phyloP scores from a whole-genome alignment of 2,329 filamentous ascomycete genomes.

The Leptographium procerum region DNA sequence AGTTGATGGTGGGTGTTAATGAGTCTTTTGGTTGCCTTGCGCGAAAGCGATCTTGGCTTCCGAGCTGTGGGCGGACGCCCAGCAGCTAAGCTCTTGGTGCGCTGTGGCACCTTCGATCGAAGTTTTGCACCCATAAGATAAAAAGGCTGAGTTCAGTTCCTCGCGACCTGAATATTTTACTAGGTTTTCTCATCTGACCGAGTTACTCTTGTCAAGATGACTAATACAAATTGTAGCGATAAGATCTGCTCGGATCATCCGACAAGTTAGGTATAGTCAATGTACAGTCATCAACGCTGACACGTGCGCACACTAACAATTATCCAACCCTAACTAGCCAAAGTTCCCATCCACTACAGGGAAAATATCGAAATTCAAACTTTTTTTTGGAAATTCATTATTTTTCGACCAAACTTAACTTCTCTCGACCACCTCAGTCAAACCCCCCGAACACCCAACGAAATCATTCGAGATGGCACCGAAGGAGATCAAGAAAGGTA shows the following conservation, averaged over 20 bases:
- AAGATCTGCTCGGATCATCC: not conserved
- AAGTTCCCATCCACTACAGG: not conserved
- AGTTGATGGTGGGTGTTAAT: conserved; percentile 57
- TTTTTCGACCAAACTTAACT: conserved; percentile 2
- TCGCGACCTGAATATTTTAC: not conserved
- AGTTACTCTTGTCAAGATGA: no score
- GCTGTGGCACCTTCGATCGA: not conserved
- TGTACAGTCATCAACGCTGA: not conserved
- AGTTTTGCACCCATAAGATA: not conserved
- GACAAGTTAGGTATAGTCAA: not conserved
- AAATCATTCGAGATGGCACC: conserved; percentile 25
- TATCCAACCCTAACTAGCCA: conserved; percentile 2
- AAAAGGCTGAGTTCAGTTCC: not conserved
- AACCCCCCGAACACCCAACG: conserved; percentile 5
- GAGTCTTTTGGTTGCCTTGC: conserved; percentile 50
- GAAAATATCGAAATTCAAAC: not conserved
- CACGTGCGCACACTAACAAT: not conserved
- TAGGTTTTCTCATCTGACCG: not conserved
- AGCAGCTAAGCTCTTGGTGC: conserved; percentile 32
- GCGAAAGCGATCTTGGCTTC: conserved; percentile 45
- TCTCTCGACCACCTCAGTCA: conserved; percentile 7
- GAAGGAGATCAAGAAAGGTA: conserved; percentile 30
- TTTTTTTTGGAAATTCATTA: not conserved
- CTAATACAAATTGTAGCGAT: not conserved
- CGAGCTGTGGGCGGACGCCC: conserved; percentile 47